Conservation (phyloP, 129 eudicot species). For the Helichrysum umbraculigerum region DNA sequence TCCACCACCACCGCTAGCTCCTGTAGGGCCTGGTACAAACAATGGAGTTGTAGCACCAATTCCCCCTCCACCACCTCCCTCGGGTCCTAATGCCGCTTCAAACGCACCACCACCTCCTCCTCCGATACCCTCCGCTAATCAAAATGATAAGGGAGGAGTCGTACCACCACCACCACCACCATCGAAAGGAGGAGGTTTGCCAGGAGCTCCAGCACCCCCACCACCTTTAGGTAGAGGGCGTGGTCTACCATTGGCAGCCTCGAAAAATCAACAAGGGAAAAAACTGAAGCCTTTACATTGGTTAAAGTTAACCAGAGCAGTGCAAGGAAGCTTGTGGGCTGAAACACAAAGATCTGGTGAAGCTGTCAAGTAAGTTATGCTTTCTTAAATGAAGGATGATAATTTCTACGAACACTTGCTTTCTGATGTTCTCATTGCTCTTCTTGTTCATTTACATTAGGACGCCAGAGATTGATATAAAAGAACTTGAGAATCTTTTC, state of each 20-base stretch:
- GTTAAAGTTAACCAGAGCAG: constrained; percentile 87
- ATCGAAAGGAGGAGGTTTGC: constrained; percentile 23
- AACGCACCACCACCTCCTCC: constrained; percentile 62
- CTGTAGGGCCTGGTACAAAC: constrained; percentile 5
- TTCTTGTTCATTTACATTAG: constrained; percentile 37
- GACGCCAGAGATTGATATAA: constrained; percentile 81
- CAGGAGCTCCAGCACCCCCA: constrained; percentile 66
- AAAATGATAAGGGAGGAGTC: constrained; percentile 31
- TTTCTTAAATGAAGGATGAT: background rate
- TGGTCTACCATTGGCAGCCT: constrained; percentile 26
- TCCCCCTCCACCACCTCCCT: constrained; percentile 63
- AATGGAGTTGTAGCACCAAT: constrained; percentile 28
- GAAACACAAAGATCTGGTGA: constrained; percentile 84
- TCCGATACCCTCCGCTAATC: constrained; percentile 48
- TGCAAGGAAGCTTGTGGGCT: constrained; percentile 99
- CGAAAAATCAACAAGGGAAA: constrained; percentile 52
- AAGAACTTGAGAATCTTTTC: constrained; percentile 91
- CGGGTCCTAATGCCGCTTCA: constrained; percentile 14
- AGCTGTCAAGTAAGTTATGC: constrained; percentile 61
- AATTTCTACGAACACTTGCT: background rate
- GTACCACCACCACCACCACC: constrained; percentile 45
- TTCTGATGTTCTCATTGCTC: constrained; percentile 5
- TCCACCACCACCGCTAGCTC: constrained; percentile 42
- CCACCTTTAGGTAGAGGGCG: constrained; percentile 50
- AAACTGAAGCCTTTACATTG: constrained; percentile 94